A percentile compares a stretch with the other conserved stretches of the same genome.
Conservation (phyloP, 2,329 filamentous ascomycete species). For the Ambrosiella beaveri region DNA sequence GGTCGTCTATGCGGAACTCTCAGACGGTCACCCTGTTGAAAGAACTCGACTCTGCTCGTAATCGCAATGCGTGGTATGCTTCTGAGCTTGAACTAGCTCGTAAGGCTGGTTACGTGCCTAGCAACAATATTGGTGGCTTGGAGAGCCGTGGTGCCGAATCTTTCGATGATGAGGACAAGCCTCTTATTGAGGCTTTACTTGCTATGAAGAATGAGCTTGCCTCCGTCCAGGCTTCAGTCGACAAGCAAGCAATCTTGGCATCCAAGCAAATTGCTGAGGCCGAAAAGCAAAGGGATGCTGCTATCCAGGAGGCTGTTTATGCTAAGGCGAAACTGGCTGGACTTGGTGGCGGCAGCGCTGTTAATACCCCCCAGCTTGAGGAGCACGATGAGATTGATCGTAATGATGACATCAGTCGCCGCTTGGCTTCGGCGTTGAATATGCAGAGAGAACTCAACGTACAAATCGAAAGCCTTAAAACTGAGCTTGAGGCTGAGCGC, state of each 20-base stretch:
- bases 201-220: conserved; percentile 79
- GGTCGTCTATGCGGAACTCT: conserved; percentile 42
- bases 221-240: conserved; percentile 78
- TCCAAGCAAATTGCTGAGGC: conserved; percentile 84
- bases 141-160: conserved; percentile 58
- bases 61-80: conserved; percentile 89
- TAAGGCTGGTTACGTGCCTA: conserved; percentile 73
- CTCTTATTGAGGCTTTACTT: conserved; percentile 78
- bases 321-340: conserved; percentile 85
- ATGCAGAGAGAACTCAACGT: conserved; percentile 64
- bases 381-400: conserved; percentile 44
- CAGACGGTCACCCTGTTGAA: conserved; percentile 62
- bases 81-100: conserved; percentile 84
- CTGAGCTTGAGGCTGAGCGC: conserved; percentile 66
- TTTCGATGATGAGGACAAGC: conserved; percentile 82
- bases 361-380: conserved; percentile 41
- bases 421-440: conserved; percentile 65
- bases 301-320: conserved; percentile 89
- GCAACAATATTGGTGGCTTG: conserved; percentile 48
- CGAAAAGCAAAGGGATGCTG: conserved; percentile 83
- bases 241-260: conserved; percentile 70
- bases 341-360: conserved; percentile 39
- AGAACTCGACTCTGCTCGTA: conserved; percentile 71
- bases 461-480: conserved; percentile 50
- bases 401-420: conserved; percentile 56